phyloP scores from a whole-genome alignment of 345 rosid genomes.

The Populus euphratica region DNA sequence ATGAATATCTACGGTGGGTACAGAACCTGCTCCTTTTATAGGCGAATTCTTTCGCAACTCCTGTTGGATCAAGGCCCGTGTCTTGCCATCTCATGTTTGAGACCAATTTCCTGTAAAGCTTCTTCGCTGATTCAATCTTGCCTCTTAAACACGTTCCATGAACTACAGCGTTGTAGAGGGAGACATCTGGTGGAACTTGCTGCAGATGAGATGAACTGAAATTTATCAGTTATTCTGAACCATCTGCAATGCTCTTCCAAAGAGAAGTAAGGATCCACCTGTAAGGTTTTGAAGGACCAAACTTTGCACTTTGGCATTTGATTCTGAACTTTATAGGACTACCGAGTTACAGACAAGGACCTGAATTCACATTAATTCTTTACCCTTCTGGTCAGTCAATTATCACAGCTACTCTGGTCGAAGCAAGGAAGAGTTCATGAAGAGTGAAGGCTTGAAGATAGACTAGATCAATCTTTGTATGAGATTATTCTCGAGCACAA shows the following conservation, averaged over 20 bases:
- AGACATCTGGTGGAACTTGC: slow-evolving; percentile 55
- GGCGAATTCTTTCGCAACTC: slow-evolving; percentile 29
- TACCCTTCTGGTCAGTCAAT: neutral
- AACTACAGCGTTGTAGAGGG: slow-evolving; percentile 59
- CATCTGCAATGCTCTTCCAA: neutral
- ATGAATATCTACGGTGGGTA: neutral
- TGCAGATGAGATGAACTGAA: slow-evolving; percentile 1
- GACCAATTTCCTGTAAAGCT: slow-evolving; percentile 55
- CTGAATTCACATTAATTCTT: neutral
- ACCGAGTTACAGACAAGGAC: neutral
- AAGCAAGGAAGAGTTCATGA: neutral
- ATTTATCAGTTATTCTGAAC: neutral
- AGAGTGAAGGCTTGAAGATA: neutral
- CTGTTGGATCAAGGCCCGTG: slow-evolving; percentile 73
- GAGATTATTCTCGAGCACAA: neutral
- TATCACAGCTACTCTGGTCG: neutral
- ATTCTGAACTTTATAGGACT: neutral
- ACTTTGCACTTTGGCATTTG: neutral
- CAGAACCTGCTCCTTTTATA: neutral
- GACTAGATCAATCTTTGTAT: neutral
- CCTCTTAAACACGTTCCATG: slow-evolving; percentile 74
- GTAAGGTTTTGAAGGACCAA: no score
- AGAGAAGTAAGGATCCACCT: no score
- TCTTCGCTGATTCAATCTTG: slow-evolving; percentile 55
- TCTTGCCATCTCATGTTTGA: slow-evolving; percentile 63